Conservation (phyloP, 2,329 filamentous ascomycete species). For the Didymella pomorum region DNA sequence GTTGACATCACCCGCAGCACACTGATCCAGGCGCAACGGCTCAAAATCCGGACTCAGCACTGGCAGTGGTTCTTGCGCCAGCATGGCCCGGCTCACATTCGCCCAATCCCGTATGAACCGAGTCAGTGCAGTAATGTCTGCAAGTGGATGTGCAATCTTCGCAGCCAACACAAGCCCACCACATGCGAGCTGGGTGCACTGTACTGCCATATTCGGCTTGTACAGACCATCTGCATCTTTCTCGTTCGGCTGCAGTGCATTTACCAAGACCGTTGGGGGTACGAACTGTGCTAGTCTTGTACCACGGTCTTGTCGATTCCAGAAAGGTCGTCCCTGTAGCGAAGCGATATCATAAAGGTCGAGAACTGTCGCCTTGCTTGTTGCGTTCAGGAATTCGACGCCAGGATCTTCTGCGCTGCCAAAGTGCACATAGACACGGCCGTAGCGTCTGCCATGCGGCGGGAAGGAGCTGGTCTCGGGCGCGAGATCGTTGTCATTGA, state of each 20-base stretch:
- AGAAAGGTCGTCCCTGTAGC: neutral
- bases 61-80: conserved; percentile 1
- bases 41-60: conserved; percentile 1
- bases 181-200: conserved; percentile 16
- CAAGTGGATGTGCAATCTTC: conserved; percentile 21
- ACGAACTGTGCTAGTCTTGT: neutral
- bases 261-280: neutral
- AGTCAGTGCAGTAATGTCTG: conserved; percentile 17
- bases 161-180: conserved; percentile 16
- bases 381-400: conserved; percentile 11
- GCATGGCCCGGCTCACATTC: conserved; percentile 10
- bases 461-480: conserved; percentile 11
- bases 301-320: neutral
- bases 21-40: neutral
- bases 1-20: conserved; percentile 5
- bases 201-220: conserved; percentile 20
- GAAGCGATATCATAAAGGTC: neutral
- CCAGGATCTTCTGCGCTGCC: conserved; percentile 8
- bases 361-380: neutral
- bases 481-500: conserved; percentile 1
- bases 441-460: conserved; percentile 14
- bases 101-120: conserved; percentile 20
- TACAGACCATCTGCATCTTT: conserved; percentile 5
- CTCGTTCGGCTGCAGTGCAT: conserved; percentile 11
- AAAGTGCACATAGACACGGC: conserved; percentile 18